Evolutionary conservation across 805 yeast genomes (phyloP), one percentile per base, ranked within the genome.

Genomic region (Phaffomyces antillensis): DNA sequence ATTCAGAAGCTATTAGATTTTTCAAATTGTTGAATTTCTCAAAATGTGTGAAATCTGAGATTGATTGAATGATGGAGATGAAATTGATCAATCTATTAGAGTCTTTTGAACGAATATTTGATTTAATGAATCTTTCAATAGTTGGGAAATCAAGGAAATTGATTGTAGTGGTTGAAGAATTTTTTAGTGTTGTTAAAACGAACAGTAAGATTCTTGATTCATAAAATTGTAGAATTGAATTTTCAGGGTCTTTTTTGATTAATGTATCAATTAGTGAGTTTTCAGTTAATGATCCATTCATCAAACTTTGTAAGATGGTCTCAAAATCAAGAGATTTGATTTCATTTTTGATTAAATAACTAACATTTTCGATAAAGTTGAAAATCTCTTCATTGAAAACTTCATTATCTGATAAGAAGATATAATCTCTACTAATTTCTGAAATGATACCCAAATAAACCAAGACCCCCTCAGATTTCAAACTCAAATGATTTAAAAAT

Each of bases 1-100:
- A 58, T 52, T 82, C 88, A 1, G 90, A 77, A 13, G 80, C 79
- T n/a, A 76, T 65, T 44, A 71, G 69, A 50, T 80, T 83, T 51
- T 89, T 72, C 10, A 76, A 52, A 47, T 81, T 70, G 16, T 74
- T 81, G 31, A 76, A 67, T 33, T 66, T 63, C 0, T 62, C 46
- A 10, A 71, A 58, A 0, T 62, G 42, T 1, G 70, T 54, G 31
- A 72, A 59, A 26, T 70, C 71, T 9, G 64, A 61, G 7, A 64
- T 49, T 2, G 66, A 55, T 2, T 65, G 49, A 1, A 70, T 31
- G 8, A 73, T 54, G 11, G 77, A 60, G 2, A 69, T 47, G 18
- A 52, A 48, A 12, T 28, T 18, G 35, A 56, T 34, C 6, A 60
- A 25, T 13, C 49, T 52, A 1, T 61, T 7, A 60, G 53, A 36